Evolutionary conservation across 768 basidiomycete species (phyloP).

Genomic region (Kwoniella sp.): DNA sequence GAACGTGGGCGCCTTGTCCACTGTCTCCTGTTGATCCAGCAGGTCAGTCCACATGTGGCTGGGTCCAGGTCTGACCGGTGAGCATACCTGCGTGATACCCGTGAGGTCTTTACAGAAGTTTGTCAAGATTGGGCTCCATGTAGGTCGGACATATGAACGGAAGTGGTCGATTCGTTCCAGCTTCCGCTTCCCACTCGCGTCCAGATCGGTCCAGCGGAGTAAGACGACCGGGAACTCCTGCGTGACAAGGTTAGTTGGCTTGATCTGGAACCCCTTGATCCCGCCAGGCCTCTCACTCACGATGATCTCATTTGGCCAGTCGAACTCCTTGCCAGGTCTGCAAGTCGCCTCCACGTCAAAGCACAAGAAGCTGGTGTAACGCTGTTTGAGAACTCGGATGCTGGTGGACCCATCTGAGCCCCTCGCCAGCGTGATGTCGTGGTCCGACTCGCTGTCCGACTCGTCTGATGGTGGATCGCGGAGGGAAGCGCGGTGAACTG

Average conservation of each 20-base stretch:
- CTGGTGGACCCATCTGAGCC: neutral
- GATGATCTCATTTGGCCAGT: conserved; percentile 93
- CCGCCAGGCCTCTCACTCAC: conserved; percentile 54
- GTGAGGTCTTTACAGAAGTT: conserved; percentile 82
- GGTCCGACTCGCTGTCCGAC: neutral
- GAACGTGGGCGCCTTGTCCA: conserved; percentile 74
- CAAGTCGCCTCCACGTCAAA: conserved; percentile 61
- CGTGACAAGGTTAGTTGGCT: neutral
- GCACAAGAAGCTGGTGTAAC: conserved; percentile 74
- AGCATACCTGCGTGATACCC: conserved; percentile 80
- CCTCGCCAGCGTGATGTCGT: neutral
- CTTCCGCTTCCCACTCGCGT: conserved; percentile 38
- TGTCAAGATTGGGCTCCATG: conserved; percentile 75
- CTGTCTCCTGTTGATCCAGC: conserved; percentile 59
- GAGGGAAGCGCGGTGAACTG: neutral
- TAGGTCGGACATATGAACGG: conserved; percentile 79
- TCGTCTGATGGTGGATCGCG: conserved; percentile 11
- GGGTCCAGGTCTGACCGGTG: neutral
- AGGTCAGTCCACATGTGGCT: neutral
- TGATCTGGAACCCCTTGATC: too few species aligned
- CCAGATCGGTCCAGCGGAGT: conserved; percentile 60
- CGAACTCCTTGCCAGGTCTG: conserved; percentile 60
- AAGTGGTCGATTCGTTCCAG: conserved; percentile 76
- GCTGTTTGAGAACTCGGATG: conserved; percentile 20
- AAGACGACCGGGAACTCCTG: conserved; percentile 93